Evolutionary conservation across 345 rosid genomes (phyloP).

Genomic region (Tarenaya hassleriana): DNA sequence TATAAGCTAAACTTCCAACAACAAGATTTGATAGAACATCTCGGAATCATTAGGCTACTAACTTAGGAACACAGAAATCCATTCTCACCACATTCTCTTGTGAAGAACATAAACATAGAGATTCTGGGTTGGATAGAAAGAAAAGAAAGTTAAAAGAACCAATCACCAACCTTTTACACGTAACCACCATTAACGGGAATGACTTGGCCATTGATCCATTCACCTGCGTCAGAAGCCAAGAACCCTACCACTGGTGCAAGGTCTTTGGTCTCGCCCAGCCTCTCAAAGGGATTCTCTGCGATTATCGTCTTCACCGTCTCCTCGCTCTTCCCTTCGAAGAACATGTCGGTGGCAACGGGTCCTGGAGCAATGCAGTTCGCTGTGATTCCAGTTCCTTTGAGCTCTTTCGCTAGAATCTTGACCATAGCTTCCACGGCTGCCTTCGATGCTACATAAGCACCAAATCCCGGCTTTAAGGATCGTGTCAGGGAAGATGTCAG

Average conservation of each 20-base stretch:
- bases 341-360: conserved; percentile 48
- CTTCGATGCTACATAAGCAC: conserved; percentile 38
- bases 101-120: too few relatives aligned
- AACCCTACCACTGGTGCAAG: conserved; percentile 43
- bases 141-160: too few relatives aligned
- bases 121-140: too few relatives aligned
- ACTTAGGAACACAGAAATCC: too few relatives aligned
- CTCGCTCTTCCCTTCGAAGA: conserved; percentile 35
- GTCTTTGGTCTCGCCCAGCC: conserved; percentile 41
- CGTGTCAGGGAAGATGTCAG: conserved; percentile 32
- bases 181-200: conserved; percentile 47
- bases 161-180: too few relatives aligned
- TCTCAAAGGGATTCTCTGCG: conserved; percentile 29
- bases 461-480: conserved; percentile 27
- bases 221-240: conserved; percentile 45
- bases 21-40: too few relatives aligned
- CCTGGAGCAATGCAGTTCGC: conserved; percentile 54
- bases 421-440: conserved; percentile 45
- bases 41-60: too few relatives aligned
- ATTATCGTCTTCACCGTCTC: conserved; percentile 27
- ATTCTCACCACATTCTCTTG: too few relatives aligned
- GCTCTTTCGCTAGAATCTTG: conserved; percentile 47
- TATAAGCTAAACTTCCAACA: too few relatives aligned
- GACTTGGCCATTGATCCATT: conserved; percentile 47
- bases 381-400: conserved; percentile 43